Evolutionary conservation across 1,139 yeast species (phyloP).

Genomic region (Debaryomyces psychrophilus): DNA sequence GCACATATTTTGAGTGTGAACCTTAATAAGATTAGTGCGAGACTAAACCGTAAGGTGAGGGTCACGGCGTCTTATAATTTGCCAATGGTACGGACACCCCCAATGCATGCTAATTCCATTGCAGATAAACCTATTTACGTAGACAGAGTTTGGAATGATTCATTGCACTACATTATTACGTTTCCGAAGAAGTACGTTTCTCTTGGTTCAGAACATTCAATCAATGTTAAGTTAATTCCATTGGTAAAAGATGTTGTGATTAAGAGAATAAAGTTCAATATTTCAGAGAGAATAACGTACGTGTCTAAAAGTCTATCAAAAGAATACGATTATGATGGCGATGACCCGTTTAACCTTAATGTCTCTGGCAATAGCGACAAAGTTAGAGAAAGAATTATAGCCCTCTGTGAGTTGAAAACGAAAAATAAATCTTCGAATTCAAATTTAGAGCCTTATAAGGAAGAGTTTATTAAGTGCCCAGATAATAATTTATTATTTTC

Average conservation of each 20-base stretch:
- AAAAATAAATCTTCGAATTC: constrained; percentile 40
- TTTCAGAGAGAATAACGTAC: constrained; percentile 73
- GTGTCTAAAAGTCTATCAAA: constrained; percentile 55
- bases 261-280: constrained; percentile 71
- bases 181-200: constrained; percentile 77
- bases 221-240: constrained; percentile 73
- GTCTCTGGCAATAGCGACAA: constrained; percentile 24
- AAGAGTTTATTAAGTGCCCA: constrained; percentile 59
- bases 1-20: constrained; percentile 38
- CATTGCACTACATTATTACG: constrained; percentile 76
- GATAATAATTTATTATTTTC: constrained; percentile 63
- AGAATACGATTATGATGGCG: constrained; percentile 61
- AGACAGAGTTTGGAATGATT: constrained; percentile 79
- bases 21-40: constrained; percentile 39
- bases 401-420: constrained; percentile 67
- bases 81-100: constrained; percentile 76
- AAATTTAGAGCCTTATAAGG: constrained; percentile 56
- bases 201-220: constrained; percentile 63
- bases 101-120: constrained; percentile 71
- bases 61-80: constrained; percentile 37
- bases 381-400: constrained; percentile 54
- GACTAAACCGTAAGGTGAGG: constrained; percentile 38
- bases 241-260: constrained; percentile 66
- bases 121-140: constrained; percentile 83
- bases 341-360: constrained; percentile 40